phyloP scores from a whole-genome alignment of 2,329 filamentous ascomycete genomes.

The Xylariaceae sp. region DNA sequence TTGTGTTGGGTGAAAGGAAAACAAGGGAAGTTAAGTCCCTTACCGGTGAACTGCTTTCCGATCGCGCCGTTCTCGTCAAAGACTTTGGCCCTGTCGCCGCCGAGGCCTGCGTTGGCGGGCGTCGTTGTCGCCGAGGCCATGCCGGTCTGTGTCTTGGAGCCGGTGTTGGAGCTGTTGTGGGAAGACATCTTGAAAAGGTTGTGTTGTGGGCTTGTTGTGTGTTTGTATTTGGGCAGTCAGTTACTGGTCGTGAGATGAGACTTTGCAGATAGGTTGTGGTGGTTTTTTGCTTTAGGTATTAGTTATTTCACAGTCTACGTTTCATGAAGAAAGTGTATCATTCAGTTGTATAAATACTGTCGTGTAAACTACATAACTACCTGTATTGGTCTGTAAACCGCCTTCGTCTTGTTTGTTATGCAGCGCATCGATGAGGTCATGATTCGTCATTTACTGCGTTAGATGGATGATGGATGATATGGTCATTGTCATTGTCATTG shows the following conservation, averaged over 20 bases:
- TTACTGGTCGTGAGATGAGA: no score
- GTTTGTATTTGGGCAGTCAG: no score
- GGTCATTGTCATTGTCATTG: no score
- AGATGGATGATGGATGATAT: no score
- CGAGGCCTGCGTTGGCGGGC: constrained; percentile 28
- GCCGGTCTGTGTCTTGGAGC: constrained; percentile 26
- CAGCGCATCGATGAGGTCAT: constrained; percentile 6
- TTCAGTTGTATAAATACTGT: no score
- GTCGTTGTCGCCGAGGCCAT: constrained; percentile 26
- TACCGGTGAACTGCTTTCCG: constrained; percentile 52
- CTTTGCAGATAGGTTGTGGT: no score
- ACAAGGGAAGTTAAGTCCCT: not conserved
- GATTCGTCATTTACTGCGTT: constrained; percentile 9
- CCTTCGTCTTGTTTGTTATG: not conserved
- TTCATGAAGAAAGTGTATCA: no score
- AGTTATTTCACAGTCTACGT: not conserved
- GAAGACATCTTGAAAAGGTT: constrained; percentile 23
- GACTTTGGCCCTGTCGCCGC: constrained; percentile 33
- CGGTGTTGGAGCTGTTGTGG: constrained; percentile 29
- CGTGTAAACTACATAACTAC: no score
- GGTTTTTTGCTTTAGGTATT: not conserved
- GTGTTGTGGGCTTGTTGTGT: no score
- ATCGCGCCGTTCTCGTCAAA: constrained; percentile 46
- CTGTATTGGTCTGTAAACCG: no score
- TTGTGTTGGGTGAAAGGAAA: not conserved